phyloP scores from a whole-genome alignment of 2,329 filamentous ascomycete species.

The Nemania sp. region DNA sequence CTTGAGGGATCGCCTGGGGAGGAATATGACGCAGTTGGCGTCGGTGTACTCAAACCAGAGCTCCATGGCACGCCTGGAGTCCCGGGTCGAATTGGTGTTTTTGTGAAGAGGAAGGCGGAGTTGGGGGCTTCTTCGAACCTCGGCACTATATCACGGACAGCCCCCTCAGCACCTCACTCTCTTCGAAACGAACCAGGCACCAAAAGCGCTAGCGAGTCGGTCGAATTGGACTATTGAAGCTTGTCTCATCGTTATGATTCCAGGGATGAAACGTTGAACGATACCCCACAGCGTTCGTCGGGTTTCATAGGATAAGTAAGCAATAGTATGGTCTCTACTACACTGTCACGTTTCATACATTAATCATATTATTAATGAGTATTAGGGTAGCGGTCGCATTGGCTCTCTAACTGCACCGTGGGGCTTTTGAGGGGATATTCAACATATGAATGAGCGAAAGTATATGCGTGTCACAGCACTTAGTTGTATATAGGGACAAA shows the following conservation, averaged over 20 bases:
- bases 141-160: too few relatives aligned
- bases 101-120: conserved; percentile 12
- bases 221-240: neutral
- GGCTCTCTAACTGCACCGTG: neutral
- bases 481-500: too few relatives aligned
- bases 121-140: neutral
- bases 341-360: neutral
- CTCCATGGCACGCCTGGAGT: conserved; percentile 10
- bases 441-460: too few relatives aligned
- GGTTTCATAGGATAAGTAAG: neutral
- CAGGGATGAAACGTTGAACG: neutral
- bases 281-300: neutral
- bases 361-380: too few relatives aligned
- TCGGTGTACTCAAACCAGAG: conserved; percentile 13
- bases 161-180: neutral
- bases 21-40: neutral
- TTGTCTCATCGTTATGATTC: neutral
- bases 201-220: neutral
- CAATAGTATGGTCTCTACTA: too few relatives aligned
- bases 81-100: neutral
- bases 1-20: conserved; percentile 7
- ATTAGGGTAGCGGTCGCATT: too few relatives aligned
- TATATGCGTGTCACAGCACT: too few relatives aligned
- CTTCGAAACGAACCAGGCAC: neutral
- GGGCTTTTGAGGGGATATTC: too few relatives aligned